Evolutionary conservation across 148 eudicot genomes (phyloP), one percentile per base, ranked within the genome.

Genomic region (Tetragonia tetragonoides): DNA sequence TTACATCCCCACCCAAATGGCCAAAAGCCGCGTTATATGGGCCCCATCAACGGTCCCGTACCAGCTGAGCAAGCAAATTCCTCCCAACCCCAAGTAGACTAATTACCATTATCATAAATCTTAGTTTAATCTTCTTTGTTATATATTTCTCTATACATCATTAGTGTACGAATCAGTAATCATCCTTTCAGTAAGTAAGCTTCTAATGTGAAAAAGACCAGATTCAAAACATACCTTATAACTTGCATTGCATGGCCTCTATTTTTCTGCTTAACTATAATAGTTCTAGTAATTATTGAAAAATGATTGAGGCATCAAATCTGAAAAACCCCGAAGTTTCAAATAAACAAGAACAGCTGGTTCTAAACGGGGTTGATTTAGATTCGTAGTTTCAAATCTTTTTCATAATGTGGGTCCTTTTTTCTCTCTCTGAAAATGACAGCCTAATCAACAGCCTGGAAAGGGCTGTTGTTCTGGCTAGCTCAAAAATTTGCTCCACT

Each of bases 381-480:
- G 47, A 60, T 28, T 67, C 54, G 61, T 77, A 77, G 67, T 56
- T 81, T 77, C 77, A 81, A 68, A 81, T 64, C 73, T 60, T 34
- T 78, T 79, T 79, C 74, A 73, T 73, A 23, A 66, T 69, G 87
- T 88, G 84, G 93, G 88, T 57, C 89, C 93, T 71, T 18, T 65
- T 18, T 54, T 54, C 78, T 61, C 66, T 38, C 72, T 75, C 77
- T 76, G 84, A 60, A 80, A 77, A 74, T 84, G 88, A 87, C 91
- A 92, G 91, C 83, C 88, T 90, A 83, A 86, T 85, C 82, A 86
- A 90, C 95, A 93, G 97, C 95, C 97, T 93, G 97, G 84, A 90
- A 90, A 93, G 93, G 82, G 87, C 81, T 90, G 79, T 60, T 56
- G 84, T 68, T 83, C 82, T 80, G 74, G 79, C 75, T 82, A 71